Evolutionary conservation across 1,139 yeast species (phyloP).

Genomic region (Hansenula lynferdii): DNA sequence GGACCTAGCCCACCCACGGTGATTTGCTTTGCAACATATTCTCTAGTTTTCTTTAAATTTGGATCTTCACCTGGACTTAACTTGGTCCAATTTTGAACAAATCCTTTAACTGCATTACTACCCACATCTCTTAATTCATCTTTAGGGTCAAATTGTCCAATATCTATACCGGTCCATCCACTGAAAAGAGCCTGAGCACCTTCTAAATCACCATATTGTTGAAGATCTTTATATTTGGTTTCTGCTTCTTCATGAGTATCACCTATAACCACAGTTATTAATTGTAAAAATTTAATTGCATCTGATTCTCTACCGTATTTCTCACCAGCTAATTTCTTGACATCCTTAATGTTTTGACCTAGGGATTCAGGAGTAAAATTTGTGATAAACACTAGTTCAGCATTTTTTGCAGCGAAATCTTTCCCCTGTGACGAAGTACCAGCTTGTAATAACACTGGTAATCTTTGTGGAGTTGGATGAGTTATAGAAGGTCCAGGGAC

Average conservation of each 20-base stretch:
- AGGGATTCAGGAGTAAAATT: constrained; percentile 22
- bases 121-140: constrained; percentile 28
- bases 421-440: constrained; percentile 38
- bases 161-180: constrained; percentile 29
- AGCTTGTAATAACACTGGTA: constrained; percentile 40
- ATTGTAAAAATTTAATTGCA: constrained; percentile 23
- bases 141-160: constrained; percentile 21
- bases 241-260: constrained; percentile 27
- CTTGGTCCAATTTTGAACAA: constrained; percentile 22
- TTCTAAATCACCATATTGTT: constrained; percentile 22
- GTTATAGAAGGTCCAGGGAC: constrained; percentile 36
- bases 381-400: constrained; percentile 34
- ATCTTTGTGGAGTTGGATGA: constrained; percentile 37
- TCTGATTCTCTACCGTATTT: constrained; percentile 21
- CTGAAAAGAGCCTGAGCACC: constrained; percentile 28
- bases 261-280: constrained; percentile 22
- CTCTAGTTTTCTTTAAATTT: constrained; percentile 23
- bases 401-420: constrained; percentile 38
- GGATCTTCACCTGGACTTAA: constrained; percentile 17
- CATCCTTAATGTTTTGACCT: constrained; percentile 14
- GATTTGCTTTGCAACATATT: constrained; percentile 19
- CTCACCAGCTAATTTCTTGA: constrained; percentile 20
- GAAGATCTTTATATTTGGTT: constrained; percentile 19
- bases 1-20: constrained; percentile 30
- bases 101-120: constrained; percentile 22